These are phyloP conservation scores for Coemansia sp. DNA, from an alignment of 192 early-diverging fungal genomes.

Conservation along the genomic window DNA sequence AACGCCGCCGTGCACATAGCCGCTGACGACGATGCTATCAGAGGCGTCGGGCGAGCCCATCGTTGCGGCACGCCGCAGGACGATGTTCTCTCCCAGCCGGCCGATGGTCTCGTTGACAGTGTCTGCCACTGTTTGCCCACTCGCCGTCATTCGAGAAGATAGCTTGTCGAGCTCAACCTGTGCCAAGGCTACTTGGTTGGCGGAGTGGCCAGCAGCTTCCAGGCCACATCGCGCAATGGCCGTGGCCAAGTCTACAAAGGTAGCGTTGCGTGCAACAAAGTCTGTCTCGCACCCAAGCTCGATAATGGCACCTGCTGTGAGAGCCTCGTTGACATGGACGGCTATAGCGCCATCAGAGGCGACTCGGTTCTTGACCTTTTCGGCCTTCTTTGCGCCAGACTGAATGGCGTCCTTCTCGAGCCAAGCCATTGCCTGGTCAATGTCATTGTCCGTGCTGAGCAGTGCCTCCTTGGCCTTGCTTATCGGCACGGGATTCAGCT, in stretches of 20 bases:
- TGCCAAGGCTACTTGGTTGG: background rate
- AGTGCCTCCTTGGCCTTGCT: slow-evolving; percentile 90
- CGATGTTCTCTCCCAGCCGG: slow-evolving; percentile 90
- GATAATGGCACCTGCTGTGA: slow-evolving; percentile 63
- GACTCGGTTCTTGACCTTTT: slow-evolving; percentile 78
- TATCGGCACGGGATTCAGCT: slow-evolving; percentile 79
- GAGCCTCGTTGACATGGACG: slow-evolving; percentile 51
- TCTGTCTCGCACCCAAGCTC: slow-evolving; percentile 92
- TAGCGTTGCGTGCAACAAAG: slow-evolving; percentile 86
- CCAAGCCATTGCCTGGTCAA: slow-evolving; percentile 79
- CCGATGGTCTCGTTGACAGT: slow-evolving; percentile 77
- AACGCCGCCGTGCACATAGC: slow-evolving; percentile 76
- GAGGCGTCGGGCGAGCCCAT: slow-evolving; percentile 21
- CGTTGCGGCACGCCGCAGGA: slow-evolving; percentile 65
- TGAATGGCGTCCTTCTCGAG: slow-evolving; percentile 73
- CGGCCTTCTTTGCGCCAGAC: slow-evolving; percentile 76
- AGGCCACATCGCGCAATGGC: slow-evolving; percentile 26
- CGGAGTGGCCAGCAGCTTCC: background rate
- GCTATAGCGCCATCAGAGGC: slow-evolving; percentile 76
- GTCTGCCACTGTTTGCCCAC: slow-evolving; percentile 60
- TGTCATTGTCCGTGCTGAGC: slow-evolving; percentile 68
- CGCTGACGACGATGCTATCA: slow-evolving; percentile 53
- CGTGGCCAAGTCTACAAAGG: slow-evolving; percentile 75
- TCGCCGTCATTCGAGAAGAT: background rate
- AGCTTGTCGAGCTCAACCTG: slow-evolving; percentile 7